phyloP scores from a whole-genome alignment of 1,284 basidiomycete genomes.

The Melampsora larici-populina region DNA sequence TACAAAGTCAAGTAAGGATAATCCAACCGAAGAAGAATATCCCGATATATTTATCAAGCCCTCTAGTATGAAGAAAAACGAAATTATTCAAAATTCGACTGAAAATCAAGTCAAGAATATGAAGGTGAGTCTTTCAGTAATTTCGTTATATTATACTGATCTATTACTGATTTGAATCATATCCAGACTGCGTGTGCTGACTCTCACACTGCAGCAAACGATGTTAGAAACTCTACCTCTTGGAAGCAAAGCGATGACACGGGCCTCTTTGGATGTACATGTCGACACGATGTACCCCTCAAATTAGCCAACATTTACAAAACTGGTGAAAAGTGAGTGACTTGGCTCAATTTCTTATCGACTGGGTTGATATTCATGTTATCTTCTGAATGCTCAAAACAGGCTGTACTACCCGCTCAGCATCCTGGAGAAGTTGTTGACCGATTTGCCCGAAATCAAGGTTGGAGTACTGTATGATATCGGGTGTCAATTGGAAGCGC shows the following conservation, averaged over 20 bases:
- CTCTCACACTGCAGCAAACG: slow-evolving; percentile 9
- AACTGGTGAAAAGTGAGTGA: slow-evolving; percentile 10
- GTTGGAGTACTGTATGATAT: no score
- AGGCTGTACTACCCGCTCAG: no score
- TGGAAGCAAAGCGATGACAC: background rate
- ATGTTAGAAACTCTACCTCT: background rate
- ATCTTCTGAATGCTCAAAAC: background rate
- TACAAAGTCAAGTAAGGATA: no score
- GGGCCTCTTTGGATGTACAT: background rate
- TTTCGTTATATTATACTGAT: background rate
- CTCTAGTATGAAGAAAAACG: background rate
- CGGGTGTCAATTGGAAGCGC: slow-evolving; percentile 10
- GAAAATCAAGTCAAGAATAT: background rate
- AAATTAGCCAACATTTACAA: no score
- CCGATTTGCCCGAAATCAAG: no score
- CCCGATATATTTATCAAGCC: background rate
- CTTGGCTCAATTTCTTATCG: no score
- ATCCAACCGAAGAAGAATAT: slow-evolving; percentile 17
- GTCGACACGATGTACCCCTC: slow-evolving; percentile 6
- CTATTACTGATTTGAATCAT: background rate
- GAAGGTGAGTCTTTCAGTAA: background rate
- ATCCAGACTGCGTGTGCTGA: background rate
- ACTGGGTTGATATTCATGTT: background rate
- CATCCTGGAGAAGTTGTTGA: no score
- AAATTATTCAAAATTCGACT: background rate